Conservation (phyloP, 176 grass and related monocot species). For the Carex littledalei region DNA sequence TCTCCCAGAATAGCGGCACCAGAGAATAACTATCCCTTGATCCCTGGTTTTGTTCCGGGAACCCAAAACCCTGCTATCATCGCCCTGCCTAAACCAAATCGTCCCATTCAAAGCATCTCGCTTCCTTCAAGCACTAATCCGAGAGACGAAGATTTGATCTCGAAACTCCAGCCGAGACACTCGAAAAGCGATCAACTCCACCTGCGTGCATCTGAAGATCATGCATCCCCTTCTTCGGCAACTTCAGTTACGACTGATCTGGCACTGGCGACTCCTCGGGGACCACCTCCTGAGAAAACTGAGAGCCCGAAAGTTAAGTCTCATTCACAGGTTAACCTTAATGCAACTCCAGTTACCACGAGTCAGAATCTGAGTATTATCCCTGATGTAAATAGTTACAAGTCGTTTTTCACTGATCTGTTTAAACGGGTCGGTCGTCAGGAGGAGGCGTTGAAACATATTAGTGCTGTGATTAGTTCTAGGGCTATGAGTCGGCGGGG, state of each 20-base stretch:
- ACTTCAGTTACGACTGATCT: constrained; percentile 71
- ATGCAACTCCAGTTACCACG: background rate
- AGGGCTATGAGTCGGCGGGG: constrained; percentile 44
- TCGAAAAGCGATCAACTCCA: constrained; percentile 52
- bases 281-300: constrained; percentile 34
- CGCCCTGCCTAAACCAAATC: constrained; percentile 1
- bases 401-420: constrained; percentile 47
- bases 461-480: constrained; percentile 43
- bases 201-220: constrained; percentile 15
- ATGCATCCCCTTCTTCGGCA: constrained; percentile 43
- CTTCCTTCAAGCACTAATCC: constrained; percentile 36
- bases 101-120: constrained; percentile 50
- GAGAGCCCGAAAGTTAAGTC: background rate
- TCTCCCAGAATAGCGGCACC: constrained; percentile 23
- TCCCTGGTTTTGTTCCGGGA: constrained; percentile 30
- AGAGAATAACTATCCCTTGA: constrained; percentile 37
- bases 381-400: constrained; percentile 60
- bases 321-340: constrained; percentile 5
- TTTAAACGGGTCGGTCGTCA: constrained; percentile 71
- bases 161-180: constrained; percentile 40
- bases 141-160: constrained; percentile 50
- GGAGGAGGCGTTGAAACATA: constrained; percentile 65
- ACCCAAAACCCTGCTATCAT: constrained; percentile 32
- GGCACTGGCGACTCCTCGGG: constrained; percentile 58
- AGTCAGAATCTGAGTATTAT: background rate